A percentile compares a stretch with the other conserved stretches of the same genome.
Evolutionary conservation across 2,329 filamentous ascomycete genomes (phyloP).

Genomic region (Escovopsis sp.): DNA sequence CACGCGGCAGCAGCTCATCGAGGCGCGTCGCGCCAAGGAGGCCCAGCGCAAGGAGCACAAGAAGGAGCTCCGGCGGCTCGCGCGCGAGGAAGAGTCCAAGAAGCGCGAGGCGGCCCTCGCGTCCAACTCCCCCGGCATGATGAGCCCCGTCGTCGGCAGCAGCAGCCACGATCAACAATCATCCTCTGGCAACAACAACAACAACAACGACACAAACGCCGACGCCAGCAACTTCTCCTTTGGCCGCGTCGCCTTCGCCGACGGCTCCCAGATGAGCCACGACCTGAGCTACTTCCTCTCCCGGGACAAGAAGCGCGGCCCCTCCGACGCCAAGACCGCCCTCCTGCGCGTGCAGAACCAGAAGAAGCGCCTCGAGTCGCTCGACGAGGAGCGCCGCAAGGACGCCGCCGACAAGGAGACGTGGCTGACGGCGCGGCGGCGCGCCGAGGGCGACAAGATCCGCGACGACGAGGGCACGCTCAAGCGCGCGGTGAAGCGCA

Average conservation of each 20-base stretch:
- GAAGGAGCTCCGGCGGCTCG: conserved; percentile 63
- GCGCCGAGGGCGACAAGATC: conserved; percentile 78
- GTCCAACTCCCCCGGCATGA: conserved; percentile 44
- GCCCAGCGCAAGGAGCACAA: conserved; percentile 76
- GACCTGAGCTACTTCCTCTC: conserved; percentile 45
- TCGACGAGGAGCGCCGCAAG: conserved; percentile 67
- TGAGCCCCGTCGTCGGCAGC: conserved; percentile 38
- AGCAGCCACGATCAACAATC: no score
- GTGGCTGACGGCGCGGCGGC: conserved; percentile 83
- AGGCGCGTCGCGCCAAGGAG: conserved; percentile 75
- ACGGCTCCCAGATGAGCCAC: conserved; percentile 67
- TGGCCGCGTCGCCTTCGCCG: conserved; percentile 77
- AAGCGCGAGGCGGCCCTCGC: conserved; percentile 48
- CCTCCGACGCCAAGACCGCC: conserved; percentile 70
- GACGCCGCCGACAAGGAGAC: conserved; percentile 87
- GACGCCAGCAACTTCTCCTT: conserved; percentile 61
- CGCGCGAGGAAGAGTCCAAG: conserved; percentile 63
- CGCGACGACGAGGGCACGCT: conserved; percentile 73
- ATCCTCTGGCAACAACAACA: no score
- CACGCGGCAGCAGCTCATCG: conserved; percentile 82
- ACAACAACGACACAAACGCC: conserved; percentile 11
- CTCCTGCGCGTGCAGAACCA: conserved; percentile 79
- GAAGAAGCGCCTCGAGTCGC: conserved; percentile 57
- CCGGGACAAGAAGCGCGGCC: conserved; percentile 55
- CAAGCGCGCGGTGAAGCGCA: conserved; percentile 90